A percentile compares a stretch with the other conserved stretches of the same genome.
Conservation (phyloP, 2,329 filamentous ascomycete genomes). For the Phialophora verrucosa region DNA sequence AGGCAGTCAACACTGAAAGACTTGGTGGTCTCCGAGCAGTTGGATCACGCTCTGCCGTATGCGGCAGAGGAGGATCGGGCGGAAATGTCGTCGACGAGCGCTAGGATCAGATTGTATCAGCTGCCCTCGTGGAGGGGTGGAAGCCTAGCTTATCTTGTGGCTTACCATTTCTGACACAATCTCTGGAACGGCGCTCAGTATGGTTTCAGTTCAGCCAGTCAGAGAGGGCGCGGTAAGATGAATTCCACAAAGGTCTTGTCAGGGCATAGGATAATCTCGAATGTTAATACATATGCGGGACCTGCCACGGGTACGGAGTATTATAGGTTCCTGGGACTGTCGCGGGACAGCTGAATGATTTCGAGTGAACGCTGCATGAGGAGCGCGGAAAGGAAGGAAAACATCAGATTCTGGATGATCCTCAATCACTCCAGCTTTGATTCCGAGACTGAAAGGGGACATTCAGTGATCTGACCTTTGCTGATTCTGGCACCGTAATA, state of each 20-base stretch:
- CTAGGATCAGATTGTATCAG: neutral
- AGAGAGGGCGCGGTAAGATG: neutral
- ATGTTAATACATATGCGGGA: neutral
- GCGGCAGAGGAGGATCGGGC: neutral
- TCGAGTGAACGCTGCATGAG: neutral
- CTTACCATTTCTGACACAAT: constrained; percentile 1
- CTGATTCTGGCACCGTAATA: neutral
- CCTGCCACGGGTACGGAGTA: neutral
- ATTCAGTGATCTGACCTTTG: neutral
- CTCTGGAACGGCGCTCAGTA: neutral
- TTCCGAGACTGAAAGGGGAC: too few relatives aligned
- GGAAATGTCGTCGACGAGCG: neutral
- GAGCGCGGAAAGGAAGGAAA: neutral
- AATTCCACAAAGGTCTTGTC: neutral
- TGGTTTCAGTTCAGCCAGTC: neutral
- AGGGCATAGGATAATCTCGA: neutral
- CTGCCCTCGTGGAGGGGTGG: neutral
- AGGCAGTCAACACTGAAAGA: neutral
- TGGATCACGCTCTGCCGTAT: neutral
- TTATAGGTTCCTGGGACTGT: neutral
- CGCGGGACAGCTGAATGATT: neutral
- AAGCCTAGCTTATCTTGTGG: neutral
- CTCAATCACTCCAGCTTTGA: neutral
- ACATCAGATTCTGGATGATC: neutral
- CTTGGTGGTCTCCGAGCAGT: neutral